phyloP scores from a whole-genome alignment of 352 stramenopile genomes.

The Plasmopara viticola region DNA sequence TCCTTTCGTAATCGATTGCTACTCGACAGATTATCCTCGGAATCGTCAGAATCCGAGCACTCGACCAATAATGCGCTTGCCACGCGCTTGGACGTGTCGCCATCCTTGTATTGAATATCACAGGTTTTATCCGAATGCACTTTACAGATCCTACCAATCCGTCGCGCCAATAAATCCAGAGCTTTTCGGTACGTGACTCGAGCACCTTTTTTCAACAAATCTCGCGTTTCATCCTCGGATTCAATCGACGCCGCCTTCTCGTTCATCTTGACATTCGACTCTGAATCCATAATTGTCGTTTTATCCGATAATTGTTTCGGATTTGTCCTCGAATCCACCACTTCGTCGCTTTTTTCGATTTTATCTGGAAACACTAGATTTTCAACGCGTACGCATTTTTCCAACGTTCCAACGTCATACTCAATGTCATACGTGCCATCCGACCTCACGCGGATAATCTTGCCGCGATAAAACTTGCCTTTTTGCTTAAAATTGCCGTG shows the following conservation, averaged over 20 bases:
- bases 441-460: conserved; percentile 18
- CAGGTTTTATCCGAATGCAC: conserved; percentile 50
- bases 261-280: too few species aligned
- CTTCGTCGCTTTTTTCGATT: conserved; percentile 2
- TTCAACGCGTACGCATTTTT: conserved; percentile 14
- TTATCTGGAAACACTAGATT: conserved; percentile 17
- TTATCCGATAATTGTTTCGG: not conserved
- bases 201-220: conserved; percentile 21
- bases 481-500: conserved; percentile 36
- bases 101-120: conserved; percentile 56
- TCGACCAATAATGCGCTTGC: conserved; percentile 12
- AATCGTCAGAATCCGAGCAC: conserved; percentile 33
- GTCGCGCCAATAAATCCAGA: conserved; percentile 21
- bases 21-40: conserved; percentile 7
- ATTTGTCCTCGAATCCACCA: not conserved
- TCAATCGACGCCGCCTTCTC: not conserved
- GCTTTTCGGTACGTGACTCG: conserved; percentile 39
- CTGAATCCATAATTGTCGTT: too few species aligned
- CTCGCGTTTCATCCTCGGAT: conserved; percentile 8
- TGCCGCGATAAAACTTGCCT: conserved; percentile 30
- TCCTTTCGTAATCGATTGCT: conserved; percentile 9
- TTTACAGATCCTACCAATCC: conserved; percentile 26
- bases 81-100: conserved; percentile 38
- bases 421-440: conserved; percentile 31
- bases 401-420: conserved; percentile 29